Evolutionary conservation across 345 rosid species (phyloP).

Genomic region (Eucalyptus brandiana): DNA sequence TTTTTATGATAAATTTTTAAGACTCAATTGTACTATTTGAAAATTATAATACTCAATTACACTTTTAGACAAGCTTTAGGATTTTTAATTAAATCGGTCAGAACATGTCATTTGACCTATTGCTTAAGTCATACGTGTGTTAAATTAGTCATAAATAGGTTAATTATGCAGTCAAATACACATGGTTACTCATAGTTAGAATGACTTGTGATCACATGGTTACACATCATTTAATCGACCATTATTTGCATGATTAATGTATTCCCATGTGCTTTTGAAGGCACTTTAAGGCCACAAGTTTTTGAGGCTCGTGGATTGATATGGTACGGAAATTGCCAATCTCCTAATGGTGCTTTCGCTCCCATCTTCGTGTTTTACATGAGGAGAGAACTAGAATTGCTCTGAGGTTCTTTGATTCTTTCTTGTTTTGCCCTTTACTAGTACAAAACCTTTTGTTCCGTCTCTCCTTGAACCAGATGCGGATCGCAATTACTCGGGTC

Average conservation of each 20-base stretch:
- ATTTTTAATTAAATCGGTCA: too few species aligned
- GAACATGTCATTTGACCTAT: too few species aligned
- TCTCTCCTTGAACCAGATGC: neutral
- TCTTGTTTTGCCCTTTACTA: neutral
- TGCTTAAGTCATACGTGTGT: too few species aligned
- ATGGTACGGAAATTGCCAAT: neutral
- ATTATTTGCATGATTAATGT: neutral
- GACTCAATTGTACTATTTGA: accelerated
- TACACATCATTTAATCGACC: neutral
- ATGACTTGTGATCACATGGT: too few species aligned
- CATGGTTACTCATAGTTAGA: too few species aligned
- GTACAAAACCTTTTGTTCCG: neutral
- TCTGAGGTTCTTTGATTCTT: neutral
- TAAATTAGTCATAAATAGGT: too few species aligned
- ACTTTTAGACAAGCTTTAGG: too few species aligned
- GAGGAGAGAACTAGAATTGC: neutral
- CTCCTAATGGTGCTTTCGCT: neutral
- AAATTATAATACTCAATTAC: too few species aligned
- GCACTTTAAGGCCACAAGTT: neutral
- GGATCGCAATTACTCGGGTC: neutral
- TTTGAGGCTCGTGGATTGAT: neutral
- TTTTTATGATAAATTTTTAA: too few species aligned
- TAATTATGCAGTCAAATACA: too few species aligned
- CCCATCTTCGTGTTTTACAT: neutral
- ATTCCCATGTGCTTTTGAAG: neutral